Percentiles rank a stretch among this genome's conserved stretches.
Conservation (phyloP, 306 rosid species). For the Astragalus membranaceus region DNA sequence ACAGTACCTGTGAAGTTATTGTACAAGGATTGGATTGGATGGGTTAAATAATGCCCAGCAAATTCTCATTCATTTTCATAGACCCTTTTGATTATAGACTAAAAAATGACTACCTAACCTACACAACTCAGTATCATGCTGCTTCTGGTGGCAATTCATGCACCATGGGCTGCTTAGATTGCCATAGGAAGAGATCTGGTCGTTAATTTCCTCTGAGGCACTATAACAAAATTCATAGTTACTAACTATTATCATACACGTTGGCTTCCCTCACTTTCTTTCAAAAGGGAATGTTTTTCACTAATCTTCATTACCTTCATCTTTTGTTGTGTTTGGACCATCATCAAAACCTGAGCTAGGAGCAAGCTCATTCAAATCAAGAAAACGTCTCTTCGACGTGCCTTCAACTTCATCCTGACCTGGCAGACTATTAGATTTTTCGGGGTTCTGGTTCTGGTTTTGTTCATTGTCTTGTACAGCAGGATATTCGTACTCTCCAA, state of each 20-base stretch:
- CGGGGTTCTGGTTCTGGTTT: constrained; percentile 41
- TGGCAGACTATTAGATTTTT: constrained; percentile 39
- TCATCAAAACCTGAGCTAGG: constrained; percentile 84
- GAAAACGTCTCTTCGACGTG: constrained; percentile 59
- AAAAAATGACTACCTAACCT: constrained; percentile 84
- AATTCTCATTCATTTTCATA: constrained; percentile 47
- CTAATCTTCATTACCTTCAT: constrained; percentile 50
- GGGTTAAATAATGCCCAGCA: constrained; percentile 55
- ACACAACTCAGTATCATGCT: constrained; percentile 61
- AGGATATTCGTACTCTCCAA: constrained; percentile 31
- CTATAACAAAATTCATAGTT: constrained; percentile 61
- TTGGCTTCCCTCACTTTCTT: constrained; percentile 29
- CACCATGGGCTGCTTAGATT: constrained; percentile 27
- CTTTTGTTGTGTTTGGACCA: constrained; percentile 56
- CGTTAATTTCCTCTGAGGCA: constrained; percentile 45
- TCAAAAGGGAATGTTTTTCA: constrained; percentile 35
- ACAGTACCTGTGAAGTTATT: constrained; percentile 58
- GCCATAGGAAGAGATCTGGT: constrained; percentile 53
- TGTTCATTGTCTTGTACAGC: not conserved
- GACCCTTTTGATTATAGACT: constrained; percentile 40
- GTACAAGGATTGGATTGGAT: constrained; percentile 68
- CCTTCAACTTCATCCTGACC: constrained; percentile 66
- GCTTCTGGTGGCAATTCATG: constrained; percentile 55
- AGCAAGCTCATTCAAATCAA: constrained; percentile 88
- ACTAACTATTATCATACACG: constrained; percentile 52